Evolutionary conservation across 108 stramenopile genomes (phyloP).

Genomic region (Pseudonitzschia delicatissima): DNA sequence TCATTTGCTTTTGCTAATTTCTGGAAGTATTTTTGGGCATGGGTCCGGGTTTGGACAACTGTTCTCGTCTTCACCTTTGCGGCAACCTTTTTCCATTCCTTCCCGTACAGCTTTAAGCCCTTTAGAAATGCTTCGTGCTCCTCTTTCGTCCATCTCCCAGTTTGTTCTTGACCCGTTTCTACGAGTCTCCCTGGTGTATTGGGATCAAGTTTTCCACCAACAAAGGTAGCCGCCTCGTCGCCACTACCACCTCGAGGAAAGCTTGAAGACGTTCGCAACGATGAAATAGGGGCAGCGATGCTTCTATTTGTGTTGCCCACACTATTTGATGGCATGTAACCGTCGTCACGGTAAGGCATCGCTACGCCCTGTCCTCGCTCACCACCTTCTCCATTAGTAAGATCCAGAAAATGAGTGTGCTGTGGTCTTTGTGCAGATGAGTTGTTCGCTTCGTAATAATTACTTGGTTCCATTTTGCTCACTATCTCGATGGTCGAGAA

Average conservation of each 20-base stretch:
- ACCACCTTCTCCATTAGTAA: slow-evolving; percentile 50
- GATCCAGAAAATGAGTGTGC: slow-evolving; percentile 52
- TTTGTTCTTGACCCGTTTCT: slow-evolving; percentile 76
- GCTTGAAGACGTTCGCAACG: not conserved
- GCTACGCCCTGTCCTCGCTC: not conserved
- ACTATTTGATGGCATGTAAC: slow-evolving; percentile 6
- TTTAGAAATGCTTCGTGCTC: slow-evolving; percentile 92
- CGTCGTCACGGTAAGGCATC: slow-evolving; percentile 4
- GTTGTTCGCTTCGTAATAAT: slow-evolving; percentile 4
- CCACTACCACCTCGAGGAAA: not conserved
- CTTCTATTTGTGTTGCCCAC: not conserved
- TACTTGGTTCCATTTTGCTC: not conserved
- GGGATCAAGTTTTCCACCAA: slow-evolving; percentile 28
- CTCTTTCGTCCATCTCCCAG: slow-evolving; percentile 84
- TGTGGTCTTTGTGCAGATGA: not conserved
- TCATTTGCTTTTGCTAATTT: slow-evolving; percentile 83
- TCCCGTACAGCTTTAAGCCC: slow-evolving; percentile 86
- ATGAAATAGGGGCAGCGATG: not conserved
- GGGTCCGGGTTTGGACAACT: slow-evolving; percentile 97
- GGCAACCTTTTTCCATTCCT: slow-evolving; percentile 94
- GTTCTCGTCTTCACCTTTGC: slow-evolving; percentile 92
- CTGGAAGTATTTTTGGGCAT: slow-evolving; percentile 99
- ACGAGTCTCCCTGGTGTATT: slow-evolving; percentile 61
- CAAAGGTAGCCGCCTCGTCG: not conserved
- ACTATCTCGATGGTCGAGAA: not conserved